Percentiles rank a stretch among this genome's conserved stretches.
Evolutionary conservation across 2,329 filamentous ascomycete genomes (phyloP).

Genomic region (Beauveria scarabaeidicola): DNA sequence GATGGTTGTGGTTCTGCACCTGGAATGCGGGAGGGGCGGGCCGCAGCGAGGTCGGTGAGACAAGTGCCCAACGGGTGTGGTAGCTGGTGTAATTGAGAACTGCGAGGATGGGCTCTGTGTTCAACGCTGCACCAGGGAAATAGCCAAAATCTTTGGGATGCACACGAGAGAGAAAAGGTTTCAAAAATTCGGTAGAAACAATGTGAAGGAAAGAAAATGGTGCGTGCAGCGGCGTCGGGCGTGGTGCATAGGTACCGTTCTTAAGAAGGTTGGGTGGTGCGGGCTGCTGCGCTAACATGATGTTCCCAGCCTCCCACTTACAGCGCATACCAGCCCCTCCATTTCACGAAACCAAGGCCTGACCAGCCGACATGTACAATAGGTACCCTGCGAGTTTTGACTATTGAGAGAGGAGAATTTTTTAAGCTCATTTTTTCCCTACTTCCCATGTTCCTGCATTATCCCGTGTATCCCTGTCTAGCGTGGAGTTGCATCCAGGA

Average conservation of each 20-base stretch:
- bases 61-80: neutral
- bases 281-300: constrained; percentile 13
- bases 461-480: neutral
- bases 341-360: constrained; percentile 8
- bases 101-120: neutral
- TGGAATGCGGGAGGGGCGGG: constrained; percentile 13
- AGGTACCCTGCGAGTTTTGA: neutral
- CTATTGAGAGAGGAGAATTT: neutral
- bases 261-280: constrained; percentile 20
- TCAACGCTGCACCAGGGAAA: neutral
- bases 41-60: constrained; percentile 5
- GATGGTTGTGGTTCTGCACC: neutral
- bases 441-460: constrained; percentile 1
- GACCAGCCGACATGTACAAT: neutral
- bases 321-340: constrained; percentile 9
- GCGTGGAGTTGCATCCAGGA: neutral
- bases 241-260: constrained; percentile 23
- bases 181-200: constrained; percentile 5
- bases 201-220: constrained; percentile 12
- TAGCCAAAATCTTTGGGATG: neutral
- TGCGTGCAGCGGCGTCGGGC: constrained; percentile 16
- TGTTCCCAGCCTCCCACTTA: constrained; percentile 29
- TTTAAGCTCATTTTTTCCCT: neutral
- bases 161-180: neutral
- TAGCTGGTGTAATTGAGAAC: neutral